These are phyloP conservation scores for Podaxis mareebaensis DNA, from an alignment of 768 basidiomycete species.

Conservation along the genomic window DNA sequence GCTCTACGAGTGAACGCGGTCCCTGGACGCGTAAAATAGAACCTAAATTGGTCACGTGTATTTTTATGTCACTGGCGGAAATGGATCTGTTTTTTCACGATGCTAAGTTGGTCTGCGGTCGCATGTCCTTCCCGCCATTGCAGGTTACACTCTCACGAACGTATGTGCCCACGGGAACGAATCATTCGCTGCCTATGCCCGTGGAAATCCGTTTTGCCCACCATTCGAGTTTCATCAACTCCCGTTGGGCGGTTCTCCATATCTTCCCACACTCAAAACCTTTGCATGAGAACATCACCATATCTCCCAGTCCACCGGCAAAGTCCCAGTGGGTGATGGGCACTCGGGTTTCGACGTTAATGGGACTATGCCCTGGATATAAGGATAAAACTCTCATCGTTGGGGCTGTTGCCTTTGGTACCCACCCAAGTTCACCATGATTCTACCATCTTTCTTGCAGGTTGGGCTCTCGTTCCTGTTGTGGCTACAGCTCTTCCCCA, in stretches of 20 bases:
- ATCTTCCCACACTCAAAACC: slow-evolving; percentile 5
- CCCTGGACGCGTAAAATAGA: slow-evolving; percentile 2
- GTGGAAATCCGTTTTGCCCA: slow-evolving; percentile 17
- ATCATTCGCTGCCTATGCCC: not conserved
- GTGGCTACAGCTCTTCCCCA: slow-evolving; percentile 25
- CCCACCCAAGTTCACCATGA: slow-evolving; percentile 6
- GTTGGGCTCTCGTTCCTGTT: slow-evolving; percentile 17
- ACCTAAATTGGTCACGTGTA: slow-evolving; percentile 19
- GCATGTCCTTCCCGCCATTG: not conserved
- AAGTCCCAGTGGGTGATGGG: not conserved
- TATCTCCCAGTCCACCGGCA: not conserved
- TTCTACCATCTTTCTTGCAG: slow-evolving; percentile 18
- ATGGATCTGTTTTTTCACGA: slow-evolving; percentile 16
- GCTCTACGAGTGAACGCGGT: slow-evolving; percentile 72
- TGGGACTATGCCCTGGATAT: slow-evolving; percentile 6
- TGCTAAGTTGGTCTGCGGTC: slow-evolving; percentile 3
- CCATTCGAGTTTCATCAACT: slow-evolving; percentile 23
- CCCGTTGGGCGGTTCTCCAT: slow-evolving; percentile 23
- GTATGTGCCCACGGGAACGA: slow-evolving; percentile 13
- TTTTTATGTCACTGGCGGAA: slow-evolving; percentile 16
- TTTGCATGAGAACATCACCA: slow-evolving; percentile 11
- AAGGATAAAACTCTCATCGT: slow-evolving; percentile 4
- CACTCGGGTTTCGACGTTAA: not conserved
- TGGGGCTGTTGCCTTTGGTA: not conserved
- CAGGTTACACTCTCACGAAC: slow-evolving; percentile 13